Conservation (phyloP, 371 early-diverging fungal species). For the Batkoa obscura region DNA sequence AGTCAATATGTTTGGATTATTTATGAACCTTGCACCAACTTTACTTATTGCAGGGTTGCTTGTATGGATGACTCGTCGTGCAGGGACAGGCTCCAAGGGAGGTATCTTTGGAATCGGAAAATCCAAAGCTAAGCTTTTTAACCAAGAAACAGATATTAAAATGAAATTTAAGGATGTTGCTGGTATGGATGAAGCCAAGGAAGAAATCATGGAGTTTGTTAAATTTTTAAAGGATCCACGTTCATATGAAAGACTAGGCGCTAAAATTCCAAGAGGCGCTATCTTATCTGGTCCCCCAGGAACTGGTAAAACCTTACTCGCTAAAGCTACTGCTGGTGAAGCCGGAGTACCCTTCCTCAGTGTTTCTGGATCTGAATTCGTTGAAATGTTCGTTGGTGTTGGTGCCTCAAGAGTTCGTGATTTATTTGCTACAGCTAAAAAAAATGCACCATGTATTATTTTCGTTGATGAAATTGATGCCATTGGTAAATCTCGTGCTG, state of each 20-base stretch:
- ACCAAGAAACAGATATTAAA: conserved; percentile 66
- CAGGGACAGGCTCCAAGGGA: conserved; percentile 44
- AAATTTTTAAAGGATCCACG: conserved; percentile 94
- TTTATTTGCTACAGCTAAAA: conserved; percentile 84
- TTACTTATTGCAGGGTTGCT: conserved; percentile 70
- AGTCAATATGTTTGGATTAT: conserved; percentile 38
- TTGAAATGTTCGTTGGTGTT: conserved; percentile 97
- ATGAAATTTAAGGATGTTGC: conserved; percentile 96
- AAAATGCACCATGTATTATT: conserved; percentile 86
- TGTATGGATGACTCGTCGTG: conserved; percentile 64
- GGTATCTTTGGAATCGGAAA: conserved; percentile 95
- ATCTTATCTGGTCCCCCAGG: conserved; percentile 97
- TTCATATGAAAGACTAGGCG: conserved; percentile 65
- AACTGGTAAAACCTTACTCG: conserved; percentile 94
- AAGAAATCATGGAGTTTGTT: conserved; percentile 88
- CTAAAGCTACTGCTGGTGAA: conserved; percentile 94
- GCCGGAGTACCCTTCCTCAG: conserved; percentile 93
- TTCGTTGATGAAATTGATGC: conserved; percentile 99
- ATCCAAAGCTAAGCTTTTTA: conserved; percentile 80
- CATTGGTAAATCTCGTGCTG: conserved; percentile 61
- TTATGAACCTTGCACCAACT: conserved; percentile 86
- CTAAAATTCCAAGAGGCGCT: conserved; percentile 90
- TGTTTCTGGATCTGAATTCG: conserved; percentile 94
- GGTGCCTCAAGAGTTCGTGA: conserved; percentile 90
- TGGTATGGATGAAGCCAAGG: conserved; percentile 86